Evolutionary conservation across 148 eudicot genomes (phyloP).

Genomic region (Amaranthus hypochondriacus): DNA sequence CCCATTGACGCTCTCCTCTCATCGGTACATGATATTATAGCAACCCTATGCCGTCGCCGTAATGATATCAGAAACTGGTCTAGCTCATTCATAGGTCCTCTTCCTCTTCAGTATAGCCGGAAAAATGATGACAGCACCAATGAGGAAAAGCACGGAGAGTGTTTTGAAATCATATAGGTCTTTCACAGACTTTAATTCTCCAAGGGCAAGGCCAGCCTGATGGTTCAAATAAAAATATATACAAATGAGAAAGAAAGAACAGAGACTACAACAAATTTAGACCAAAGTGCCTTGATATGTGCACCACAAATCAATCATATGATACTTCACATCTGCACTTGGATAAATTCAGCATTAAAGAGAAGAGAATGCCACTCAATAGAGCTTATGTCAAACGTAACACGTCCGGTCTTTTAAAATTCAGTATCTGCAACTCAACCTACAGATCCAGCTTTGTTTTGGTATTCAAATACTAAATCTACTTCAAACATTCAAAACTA

Average conservation of each 20-base stretch:
- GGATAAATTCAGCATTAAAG: not conserved
- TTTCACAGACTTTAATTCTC: slow-evolving; percentile 93
- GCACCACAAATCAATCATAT: not conserved
- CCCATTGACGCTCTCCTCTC: not conserved
- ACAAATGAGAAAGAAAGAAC: not conserved
- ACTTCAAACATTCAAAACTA: not conserved
- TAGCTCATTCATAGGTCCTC: slow-evolving; percentile 63
- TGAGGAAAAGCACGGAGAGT: slow-evolving; percentile 76
- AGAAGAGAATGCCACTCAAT: not conserved
- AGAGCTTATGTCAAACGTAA: not conserved
- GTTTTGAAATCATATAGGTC: slow-evolving; percentile 96
- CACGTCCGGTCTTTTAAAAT: not conserved
- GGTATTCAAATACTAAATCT: not conserved
- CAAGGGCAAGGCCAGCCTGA: slow-evolving; percentile 99
- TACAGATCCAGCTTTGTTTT: not conserved
- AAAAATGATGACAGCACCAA: slow-evolving; percentile 59
- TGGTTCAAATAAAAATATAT: not conserved
- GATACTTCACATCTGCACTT: no score
- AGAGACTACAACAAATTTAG: not conserved
- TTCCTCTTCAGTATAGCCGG: slow-evolving; percentile 93
- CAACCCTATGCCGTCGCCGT: not conserved
- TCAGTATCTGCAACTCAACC: not conserved
- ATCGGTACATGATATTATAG: not conserved
- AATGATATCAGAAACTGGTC: not conserved
- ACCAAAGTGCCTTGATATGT: not conserved